A percentile compares a stretch with the other conserved stretches of the same genome.
Evolutionary conservation across 2,329 filamentous ascomycete species (phyloP).

Genomic region (Dissoconium aciculare): DNA sequence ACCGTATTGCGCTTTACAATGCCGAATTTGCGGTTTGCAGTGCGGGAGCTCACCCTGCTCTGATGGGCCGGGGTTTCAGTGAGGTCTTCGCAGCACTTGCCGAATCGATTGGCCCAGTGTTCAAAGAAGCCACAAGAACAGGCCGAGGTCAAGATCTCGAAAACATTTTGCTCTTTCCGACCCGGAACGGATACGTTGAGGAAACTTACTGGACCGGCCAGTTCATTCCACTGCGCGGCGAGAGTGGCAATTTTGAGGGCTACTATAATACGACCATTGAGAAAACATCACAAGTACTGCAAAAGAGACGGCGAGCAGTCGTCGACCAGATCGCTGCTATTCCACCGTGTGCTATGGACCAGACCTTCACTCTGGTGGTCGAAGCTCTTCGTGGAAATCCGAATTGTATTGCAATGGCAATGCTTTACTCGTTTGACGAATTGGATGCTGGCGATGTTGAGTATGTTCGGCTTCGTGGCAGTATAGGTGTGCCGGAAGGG

Average conservation of each 20-base stretch:
- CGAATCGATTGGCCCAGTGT: constrained; percentile 2
- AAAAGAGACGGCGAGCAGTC: constrained; percentile 8
- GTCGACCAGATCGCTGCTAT: constrained; percentile 7
- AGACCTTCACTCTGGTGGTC: constrained; percentile 5
- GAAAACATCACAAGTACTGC: constrained; percentile 8
- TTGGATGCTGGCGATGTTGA: constrained; percentile 1
- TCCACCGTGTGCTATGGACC: constrained; percentile 3
- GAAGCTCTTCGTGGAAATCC: constrained; percentile 9
- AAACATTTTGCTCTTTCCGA: constrained; percentile 8
- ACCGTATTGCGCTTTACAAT: constrained; percentile 26
- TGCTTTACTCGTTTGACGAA: constrained; percentile 11
- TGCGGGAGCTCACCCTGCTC: constrained; percentile 16
- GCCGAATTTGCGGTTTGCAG: constrained; percentile 22
- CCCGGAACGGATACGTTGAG: constrained; percentile 11
- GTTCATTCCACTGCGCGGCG: constrained; percentile 12
- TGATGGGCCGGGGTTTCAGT: constrained; percentile 10
- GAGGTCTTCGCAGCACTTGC: constrained; percentile 8
- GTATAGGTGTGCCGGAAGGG: constrained; percentile 7
- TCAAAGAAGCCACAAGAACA: constrained; percentile 8
- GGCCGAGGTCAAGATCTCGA: constrained; percentile 10
- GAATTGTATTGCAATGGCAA: constrained; percentile 8
- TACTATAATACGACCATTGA: constrained; percentile 15
- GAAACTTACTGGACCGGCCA: constrained; percentile 14
- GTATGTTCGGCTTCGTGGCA: constrained; percentile 4
- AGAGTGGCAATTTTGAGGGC: constrained; percentile 11